Evolutionary conservation across 495 filamentous ascomycete genomes (phyloP).

Genomic region (Alectoria sarmentosa): DNA sequence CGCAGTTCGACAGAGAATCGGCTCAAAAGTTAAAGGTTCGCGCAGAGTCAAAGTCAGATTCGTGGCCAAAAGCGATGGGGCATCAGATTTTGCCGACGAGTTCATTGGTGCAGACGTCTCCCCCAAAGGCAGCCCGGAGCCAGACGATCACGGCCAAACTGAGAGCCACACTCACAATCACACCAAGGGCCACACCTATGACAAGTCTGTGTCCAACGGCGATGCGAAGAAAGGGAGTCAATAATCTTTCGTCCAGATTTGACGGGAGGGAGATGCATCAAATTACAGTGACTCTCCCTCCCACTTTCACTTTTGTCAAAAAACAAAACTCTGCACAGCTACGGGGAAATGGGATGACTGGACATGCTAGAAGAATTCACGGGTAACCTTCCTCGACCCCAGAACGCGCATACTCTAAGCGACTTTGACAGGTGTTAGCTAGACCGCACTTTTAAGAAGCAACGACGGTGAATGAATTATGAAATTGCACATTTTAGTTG

Average conservation of each 20-base stretch:
- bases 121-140: slow-evolving; percentile 57
- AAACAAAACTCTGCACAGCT: slow-evolving; percentile 1
- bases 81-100: slow-evolving; percentile 59
- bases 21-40: slow-evolving; percentile 70
- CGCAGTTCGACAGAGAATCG: slow-evolving; percentile 58
- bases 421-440: background rate
- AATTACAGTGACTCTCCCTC: background rate
- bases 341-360: background rate
- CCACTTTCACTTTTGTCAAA: background rate
- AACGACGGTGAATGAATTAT: no score
- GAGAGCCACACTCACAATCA: slow-evolving; percentile 36
- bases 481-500: no score
- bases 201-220: slow-evolving; percentile 23
- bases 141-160: slow-evolving; percentile 46
- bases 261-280: background rate
- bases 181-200: slow-evolving; percentile 33
- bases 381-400: slow-evolving; percentile 8
- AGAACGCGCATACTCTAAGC: background rate
- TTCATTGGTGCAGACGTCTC: slow-evolving; percentile 66
- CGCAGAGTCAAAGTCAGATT: slow-evolving; percentile 76
- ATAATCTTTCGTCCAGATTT: background rate
- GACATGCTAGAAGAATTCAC: background rate
- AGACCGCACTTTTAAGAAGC: no score
- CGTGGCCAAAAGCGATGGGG: slow-evolving; percentile 52
- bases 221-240: slow-evolving; percentile 25